Percentiles rank a stretch among this genome's conserved stretches.
Evolutionary conservation across 2,329 filamentous ascomycete genomes (phyloP).

Genomic region (Xylariaceae sp.): DNA sequence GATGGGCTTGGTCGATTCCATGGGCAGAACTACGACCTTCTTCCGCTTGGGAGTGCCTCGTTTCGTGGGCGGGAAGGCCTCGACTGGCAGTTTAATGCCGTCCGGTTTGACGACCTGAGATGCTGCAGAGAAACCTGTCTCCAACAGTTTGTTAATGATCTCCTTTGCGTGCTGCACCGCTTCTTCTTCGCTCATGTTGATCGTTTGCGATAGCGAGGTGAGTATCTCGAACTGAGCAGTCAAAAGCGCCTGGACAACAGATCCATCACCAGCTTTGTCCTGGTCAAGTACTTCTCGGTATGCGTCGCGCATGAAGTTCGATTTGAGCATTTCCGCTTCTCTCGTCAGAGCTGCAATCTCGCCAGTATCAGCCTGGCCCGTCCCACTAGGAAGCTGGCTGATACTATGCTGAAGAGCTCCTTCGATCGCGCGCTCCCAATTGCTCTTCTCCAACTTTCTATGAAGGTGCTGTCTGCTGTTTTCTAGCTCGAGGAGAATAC

Average conservation of each 20-base stretch:
- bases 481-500: conserved; percentile 84
- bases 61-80: conserved; percentile 65
- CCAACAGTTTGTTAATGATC: conserved; percentile 71
- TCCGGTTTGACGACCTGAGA: conserved; percentile 89
- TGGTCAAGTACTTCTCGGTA: conserved; percentile 74
- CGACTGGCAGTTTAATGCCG: conserved; percentile 55
- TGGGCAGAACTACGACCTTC: conserved; percentile 41
- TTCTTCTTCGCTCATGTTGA: conserved; percentile 76
- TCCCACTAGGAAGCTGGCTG: conserved; percentile 68
- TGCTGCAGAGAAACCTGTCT: conserved; percentile 66
- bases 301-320: conserved; percentile 74
- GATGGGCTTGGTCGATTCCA: conserved; percentile 39
- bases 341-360: conserved; percentile 69
- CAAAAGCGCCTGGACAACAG: conserved; percentile 74
- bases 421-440: conserved; percentile 84
- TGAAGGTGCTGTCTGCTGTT: conserved; percentile 86
- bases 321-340: conserved; percentile 81
- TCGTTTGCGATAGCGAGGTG: conserved; percentile 72
- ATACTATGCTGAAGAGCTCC: conserved; percentile 82
- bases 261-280: conserved; percentile 73
- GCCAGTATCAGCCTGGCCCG: conserved; percentile 55
- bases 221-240: conserved; percentile 91
- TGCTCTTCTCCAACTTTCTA: conserved; percentile 70
- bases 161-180: conserved; percentile 74
- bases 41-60: conserved; percentile 73